phyloP scores from a whole-genome alignment of 163 green algal genomes.

The Chlorella variabilis region DNA sequence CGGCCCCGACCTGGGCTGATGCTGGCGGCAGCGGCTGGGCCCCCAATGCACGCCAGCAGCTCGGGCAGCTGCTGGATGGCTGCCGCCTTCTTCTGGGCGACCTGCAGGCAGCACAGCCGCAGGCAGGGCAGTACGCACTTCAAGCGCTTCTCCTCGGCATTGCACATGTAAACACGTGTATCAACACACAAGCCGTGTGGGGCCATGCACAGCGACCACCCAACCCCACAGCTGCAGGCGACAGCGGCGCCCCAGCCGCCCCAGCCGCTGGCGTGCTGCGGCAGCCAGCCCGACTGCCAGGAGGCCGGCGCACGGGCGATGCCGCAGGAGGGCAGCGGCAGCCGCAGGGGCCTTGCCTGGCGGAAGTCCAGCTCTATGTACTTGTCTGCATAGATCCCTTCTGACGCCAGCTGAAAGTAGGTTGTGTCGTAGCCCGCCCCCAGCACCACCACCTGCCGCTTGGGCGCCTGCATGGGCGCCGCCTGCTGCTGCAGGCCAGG shows the following conservation, averaged over 20 bases:
- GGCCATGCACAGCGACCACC: no score
- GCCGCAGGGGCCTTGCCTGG: no score
- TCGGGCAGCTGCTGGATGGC: constrained; percentile 35
- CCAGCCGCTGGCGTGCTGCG: no score
- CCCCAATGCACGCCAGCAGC: constrained; percentile 34
- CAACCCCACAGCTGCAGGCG: no score
- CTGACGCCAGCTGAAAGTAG: constrained; percentile 77
- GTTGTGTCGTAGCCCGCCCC: constrained; percentile 92
- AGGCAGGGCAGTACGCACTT: not conserved
- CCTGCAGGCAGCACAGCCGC: constrained; percentile 1
- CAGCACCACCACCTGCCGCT: constrained; percentile 78
- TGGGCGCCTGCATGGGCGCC: not conserved
- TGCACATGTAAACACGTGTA: not conserved
- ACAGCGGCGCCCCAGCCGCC: no score
- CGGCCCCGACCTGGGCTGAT: constrained; percentile 13
- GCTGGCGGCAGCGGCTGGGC: not conserved
- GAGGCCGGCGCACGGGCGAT: no score
- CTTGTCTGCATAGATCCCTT: constrained; percentile 15
- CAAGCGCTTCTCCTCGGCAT: no score
- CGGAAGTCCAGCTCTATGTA: constrained; percentile 89
- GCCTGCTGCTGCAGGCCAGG: not conserved
- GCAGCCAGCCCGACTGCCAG: no score
- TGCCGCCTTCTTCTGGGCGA: constrained; percentile 32
- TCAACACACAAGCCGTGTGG: no score
- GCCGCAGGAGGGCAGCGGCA: no score